These are phyloP conservation scores for Gleditsia sinensis DNA, from an alignment of 306 rosid genomes.

Conservation along the genomic window DNA sequence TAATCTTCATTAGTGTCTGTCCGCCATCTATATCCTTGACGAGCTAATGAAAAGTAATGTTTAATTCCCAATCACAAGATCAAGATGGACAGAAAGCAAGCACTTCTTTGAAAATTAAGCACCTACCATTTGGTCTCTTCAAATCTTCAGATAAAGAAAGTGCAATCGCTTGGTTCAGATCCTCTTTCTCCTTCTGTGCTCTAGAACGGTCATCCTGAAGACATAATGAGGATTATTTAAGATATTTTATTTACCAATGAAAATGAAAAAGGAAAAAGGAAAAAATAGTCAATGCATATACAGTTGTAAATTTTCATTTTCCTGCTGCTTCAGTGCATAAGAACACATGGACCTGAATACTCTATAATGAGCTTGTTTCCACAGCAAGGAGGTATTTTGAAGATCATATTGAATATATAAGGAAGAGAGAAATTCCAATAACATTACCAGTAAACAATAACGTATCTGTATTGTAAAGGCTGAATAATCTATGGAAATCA, in stretches of 20 bases:
- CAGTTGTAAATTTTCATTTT: background rate
- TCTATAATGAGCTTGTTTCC: background rate
- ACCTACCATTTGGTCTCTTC: constrained; percentile 64
- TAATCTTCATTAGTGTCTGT: constrained; percentile 55
- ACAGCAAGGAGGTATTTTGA: background rate
- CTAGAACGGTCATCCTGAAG: constrained; percentile 72
- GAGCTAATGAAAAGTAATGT: constrained; percentile 28
- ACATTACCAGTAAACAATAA: background rate
- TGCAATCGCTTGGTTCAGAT: constrained; percentile 68
- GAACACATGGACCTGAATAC: background rate
- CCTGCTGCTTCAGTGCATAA: background rate
- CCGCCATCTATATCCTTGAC: constrained; percentile 59
- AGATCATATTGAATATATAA: background rate
- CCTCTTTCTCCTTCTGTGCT: constrained; percentile 79
- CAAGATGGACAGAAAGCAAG: constrained; percentile 12
- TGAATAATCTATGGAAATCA: constrained; percentile 6
- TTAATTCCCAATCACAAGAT: constrained; percentile 4
- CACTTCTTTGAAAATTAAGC: constrained; percentile 12
- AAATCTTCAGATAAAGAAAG: constrained; percentile 73
- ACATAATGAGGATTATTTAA: constrained; percentile 30
- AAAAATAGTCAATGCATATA: constrained; percentile 7
- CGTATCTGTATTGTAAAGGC: background rate
- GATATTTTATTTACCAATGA: constrained; percentile 16
- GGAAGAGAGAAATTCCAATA: background rate
- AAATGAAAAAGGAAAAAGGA: background rate